A percentile compares a stretch with the other conserved stretches of the same genome.
These are phyloP conservation scores for Kazachstania kunashirensis DNA, from an alignment of 805 yeast genomes.

Conservation along the genomic window DNA sequence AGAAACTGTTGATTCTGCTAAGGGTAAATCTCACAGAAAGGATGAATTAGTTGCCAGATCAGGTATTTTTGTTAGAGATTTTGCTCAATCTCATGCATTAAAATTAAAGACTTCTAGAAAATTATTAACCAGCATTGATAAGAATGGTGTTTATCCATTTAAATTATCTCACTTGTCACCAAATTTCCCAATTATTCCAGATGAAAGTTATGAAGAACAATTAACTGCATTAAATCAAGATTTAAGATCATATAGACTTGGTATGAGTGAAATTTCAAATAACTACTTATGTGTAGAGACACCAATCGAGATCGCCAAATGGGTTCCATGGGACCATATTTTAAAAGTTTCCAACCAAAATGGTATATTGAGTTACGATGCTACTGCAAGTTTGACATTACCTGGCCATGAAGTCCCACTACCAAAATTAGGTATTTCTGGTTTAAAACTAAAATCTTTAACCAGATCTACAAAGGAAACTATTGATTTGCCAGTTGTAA, in stretches of 20 bases:
- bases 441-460: conserved; percentile 56
- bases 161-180: conserved; percentile 62
- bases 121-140: conserved; percentile 61
- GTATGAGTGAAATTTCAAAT: conserved; percentile 69
- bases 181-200: conserved; percentile 48
- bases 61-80: conserved; percentile 75
- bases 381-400: conserved; percentile 42
- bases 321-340: conserved; percentile 59
- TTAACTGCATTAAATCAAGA: conserved; percentile 41
- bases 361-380: conserved; percentile 59
- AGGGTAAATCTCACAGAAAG: conserved; percentile 51
- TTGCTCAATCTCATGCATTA: conserved; percentile 68
- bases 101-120: conserved; percentile 67
- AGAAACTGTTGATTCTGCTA: conserved; percentile 53
- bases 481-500: conserved; percentile 50
- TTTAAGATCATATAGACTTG: conserved; percentile 56
- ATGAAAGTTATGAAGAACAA: conserved; percentile 27
- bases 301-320: conserved; percentile 64
- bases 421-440: conserved; percentile 62
- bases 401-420: conserved; percentile 71
- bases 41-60: conserved; percentile 49
- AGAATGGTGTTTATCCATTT: conserved; percentile 82
- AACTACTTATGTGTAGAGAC: conserved; percentile 67
- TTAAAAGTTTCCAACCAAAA: conserved; percentile 56
- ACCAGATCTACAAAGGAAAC: conserved; percentile 40